A percentile compares a stretch with the other conserved stretches of the same genome.
phyloP scores from a whole-genome alignment of 1,284 basidiomycete genomes.

The Trametes versicolor region DNA sequence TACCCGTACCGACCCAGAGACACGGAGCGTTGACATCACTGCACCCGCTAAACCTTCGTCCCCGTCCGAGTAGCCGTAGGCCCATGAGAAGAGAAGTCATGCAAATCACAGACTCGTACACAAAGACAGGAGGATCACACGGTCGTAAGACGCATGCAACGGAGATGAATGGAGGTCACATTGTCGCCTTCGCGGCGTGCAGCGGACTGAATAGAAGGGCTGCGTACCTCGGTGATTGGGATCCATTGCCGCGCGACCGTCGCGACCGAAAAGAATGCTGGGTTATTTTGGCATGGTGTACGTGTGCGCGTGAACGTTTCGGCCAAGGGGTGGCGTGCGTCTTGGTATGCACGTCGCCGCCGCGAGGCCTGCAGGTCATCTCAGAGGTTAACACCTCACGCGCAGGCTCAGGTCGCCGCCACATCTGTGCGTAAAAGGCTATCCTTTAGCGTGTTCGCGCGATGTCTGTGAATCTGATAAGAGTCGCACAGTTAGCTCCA shows the following conservation, averaged over 20 bases:
- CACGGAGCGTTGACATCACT: conserved; percentile 22
- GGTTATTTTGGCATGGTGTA: no score
- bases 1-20: neutral
- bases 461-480: no score
- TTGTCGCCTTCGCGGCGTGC: conserved; percentile 13
- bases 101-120: conserved; percentile 13
- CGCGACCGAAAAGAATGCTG: neutral
- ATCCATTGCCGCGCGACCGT: conserved; percentile 3
- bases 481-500: no score
- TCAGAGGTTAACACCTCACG: no score
- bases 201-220: conserved; percentile 2
- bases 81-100: conserved; percentile 8
- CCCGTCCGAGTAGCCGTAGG: neutral
- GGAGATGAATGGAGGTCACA: conserved; percentile 27
- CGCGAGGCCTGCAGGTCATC: no score
- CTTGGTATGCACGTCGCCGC: no score
- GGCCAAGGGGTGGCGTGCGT: no score
- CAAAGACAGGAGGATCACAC: conserved; percentile 21
- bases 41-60: conserved; percentile 5
- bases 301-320: no score
- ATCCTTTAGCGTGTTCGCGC: no score
- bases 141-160: conserved; percentile 14
- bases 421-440: no score
- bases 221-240: conserved; percentile 8
- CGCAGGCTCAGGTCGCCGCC: no score